phyloP scores from a whole-genome alignment of 129 eudicot species.

The Pittosporum tobira region DNA sequence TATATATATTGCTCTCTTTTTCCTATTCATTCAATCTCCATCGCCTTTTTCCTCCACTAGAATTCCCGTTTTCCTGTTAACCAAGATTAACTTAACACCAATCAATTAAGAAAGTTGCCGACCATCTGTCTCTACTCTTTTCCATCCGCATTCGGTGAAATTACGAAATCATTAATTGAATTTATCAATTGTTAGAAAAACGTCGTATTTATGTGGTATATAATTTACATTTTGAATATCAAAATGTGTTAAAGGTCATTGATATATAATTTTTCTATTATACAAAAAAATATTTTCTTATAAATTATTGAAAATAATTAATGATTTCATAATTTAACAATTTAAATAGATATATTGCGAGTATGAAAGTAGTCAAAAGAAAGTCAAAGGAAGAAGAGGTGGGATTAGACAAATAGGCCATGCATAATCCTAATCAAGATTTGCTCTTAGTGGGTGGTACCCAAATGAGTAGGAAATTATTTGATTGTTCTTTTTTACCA shows the following conservation, averaged over 20 bases:
- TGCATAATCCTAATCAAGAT: slow-evolving; percentile 14
- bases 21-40: slow-evolving; percentile 9
- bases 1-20: neutral
- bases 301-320: too few species aligned
- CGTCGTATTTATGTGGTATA: too few species aligned
- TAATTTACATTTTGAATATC: too few species aligned
- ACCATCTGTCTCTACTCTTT: neutral
- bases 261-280: too few species aligned
- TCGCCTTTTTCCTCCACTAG: slow-evolving; percentile 1
- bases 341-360: neutral
- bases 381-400: slow-evolving; percentile 22
- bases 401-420: slow-evolving; percentile 14
- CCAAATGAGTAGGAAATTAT: slow-evolving; percentile 23
- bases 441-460: slow-evolving; percentile 19
- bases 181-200: too few species aligned
- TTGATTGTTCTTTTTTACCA: slow-evolving; percentile 1
- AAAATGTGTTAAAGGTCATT: too few species aligned
- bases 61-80: neutral
- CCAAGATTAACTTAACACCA: neutral
- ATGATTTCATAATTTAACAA: too few species aligned
- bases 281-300: too few species aligned
- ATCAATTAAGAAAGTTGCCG: neutral
- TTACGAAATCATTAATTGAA: too few species aligned
- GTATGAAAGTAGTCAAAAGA: slow-evolving; percentile 18
- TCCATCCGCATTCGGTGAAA: too few species aligned